These are phyloP conservation scores for Venturia nashicola DNA, from an alignment of 2,329 filamentous ascomycete species.

Conservation along the genomic window DNA sequence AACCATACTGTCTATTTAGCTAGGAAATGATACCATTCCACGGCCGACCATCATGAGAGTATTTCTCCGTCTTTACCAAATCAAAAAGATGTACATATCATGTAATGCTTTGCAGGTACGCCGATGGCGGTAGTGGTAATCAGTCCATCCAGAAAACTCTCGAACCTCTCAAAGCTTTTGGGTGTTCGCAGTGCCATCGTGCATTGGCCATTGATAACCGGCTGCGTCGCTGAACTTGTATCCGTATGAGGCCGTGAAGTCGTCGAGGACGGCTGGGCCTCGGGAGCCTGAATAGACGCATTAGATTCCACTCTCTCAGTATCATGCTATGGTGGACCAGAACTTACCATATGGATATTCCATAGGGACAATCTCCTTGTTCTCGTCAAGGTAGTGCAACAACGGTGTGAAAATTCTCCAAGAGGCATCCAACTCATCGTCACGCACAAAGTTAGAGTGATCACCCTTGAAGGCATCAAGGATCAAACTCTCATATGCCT, in stretches of 20 bases:
- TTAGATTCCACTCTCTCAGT: not conserved
- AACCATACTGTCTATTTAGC: not conserved
- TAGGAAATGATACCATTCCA: not conserved
- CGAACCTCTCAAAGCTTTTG: not conserved
- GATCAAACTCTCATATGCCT: constrained; percentile 96
- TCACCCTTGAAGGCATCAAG: constrained; percentile 96
- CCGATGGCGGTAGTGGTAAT: not conserved
- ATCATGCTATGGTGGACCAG: not conserved
- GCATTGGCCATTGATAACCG: constrained; percentile 27
- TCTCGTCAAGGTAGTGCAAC: constrained; percentile 94
- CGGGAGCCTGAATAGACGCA: constrained; percentile 59
- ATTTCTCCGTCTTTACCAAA: not conserved
- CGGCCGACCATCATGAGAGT: not conserved
- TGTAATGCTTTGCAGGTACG: not conserved
- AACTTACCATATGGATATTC: constrained; percentile 93
- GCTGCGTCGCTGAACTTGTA: constrained; percentile 85
- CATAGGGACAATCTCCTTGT: constrained; percentile 99
- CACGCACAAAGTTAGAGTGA: constrained; percentile 79
- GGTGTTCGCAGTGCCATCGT: constrained; percentile 3
- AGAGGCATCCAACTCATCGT: constrained; percentile 76
- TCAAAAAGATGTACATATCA: not conserved
- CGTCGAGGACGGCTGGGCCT: constrained; percentile 88
- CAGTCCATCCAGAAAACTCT: not conserved
- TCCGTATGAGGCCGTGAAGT: constrained; percentile 95
- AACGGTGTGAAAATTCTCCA: constrained; percentile 98